Evolutionary conservation across 163 green algal species (phyloP), one percentile per base, ranked within the genome.

Genomic region (Smithsoniella earleae): DNA sequence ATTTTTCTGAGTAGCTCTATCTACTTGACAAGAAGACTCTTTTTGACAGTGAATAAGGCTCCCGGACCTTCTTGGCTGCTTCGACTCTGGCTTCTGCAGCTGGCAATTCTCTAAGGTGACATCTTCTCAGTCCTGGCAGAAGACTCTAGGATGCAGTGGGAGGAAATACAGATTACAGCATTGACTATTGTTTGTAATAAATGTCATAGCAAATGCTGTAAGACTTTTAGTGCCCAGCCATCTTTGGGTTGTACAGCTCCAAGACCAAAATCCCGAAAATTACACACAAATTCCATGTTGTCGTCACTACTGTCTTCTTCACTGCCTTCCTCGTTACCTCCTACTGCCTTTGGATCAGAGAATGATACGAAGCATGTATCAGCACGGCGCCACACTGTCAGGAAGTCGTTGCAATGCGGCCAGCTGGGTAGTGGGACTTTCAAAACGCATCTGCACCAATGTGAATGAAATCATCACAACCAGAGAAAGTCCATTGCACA

Each of bases 1-100:
- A 16, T 54, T 80, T 34, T 82, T 77, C 78, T 82, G 40, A 49
- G n/a, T n/a, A n/a, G n/a, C n/a, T n/a, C n/a, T n/a, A n/a, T n/a
- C n/a, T n/a, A n/a, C n/a, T n/a, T n/a, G n/a, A n/a, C n/a, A n/a
- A n/a, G n/a, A n/a, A n/a, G n/a, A n/a, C n/a, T n/a, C n/a, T n/a
- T n/a, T n/a, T n/a, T n/a, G n/a, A n/a, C n/a, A n/a, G n/a, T n/a
- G n/a, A n/a, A n/a, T n/a, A n/a, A n/a, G n/a, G n/a, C n/a, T n/a
- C n/a, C n/a, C n/a, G n/a, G n/a, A n/a, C n/a, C n/a, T n/a, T n/a
- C n/a, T n/a, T n/a, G n/a, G n/a, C n/a, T n/a, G n/a, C n/a, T n/a
- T n/a, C n/a, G n/a, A n/a, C n/a, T n/a, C n/a, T n/a, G n/a, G n/a
- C n/a, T n/a, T n/a, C n/a, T n/a, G n/a, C n/a, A n/a, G n/a, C n/a